Evolutionary conservation across 805 yeast species (phyloP), one percentile per base, ranked within the genome.

Genomic region (Nakazawaea ishiwadae): DNA sequence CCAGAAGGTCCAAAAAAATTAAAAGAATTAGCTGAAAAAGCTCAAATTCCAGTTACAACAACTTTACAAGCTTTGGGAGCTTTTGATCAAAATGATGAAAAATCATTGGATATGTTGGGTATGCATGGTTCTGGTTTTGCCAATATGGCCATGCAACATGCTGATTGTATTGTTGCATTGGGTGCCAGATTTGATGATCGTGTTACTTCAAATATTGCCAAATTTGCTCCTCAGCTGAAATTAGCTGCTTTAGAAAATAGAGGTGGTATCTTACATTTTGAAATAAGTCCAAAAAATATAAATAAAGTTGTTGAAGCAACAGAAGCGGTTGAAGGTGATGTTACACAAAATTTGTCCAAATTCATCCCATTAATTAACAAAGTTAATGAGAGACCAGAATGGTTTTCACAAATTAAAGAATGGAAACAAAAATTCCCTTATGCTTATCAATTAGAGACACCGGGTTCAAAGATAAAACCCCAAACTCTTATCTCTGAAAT

Each of bases 141-240:
- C 52, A 93, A 93, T 73, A 62, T 84, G 56, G 95, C 98, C 40
- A 83, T 93, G 52, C 99, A 93, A 70, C 73, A 79, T 45, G 96
- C 98, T 31, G 99, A 93, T 65, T 69, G 90, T 54, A 87, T 93
- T 58, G 67, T 93, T 48, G 98, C 98, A 14, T 72, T 93, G 33
- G 99, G 99, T 60, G 96, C 98, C 28, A 79, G 99, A 63, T 93
- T 93, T 56, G 99, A 93, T 66, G 99, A 93, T 70, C 90, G 99
- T 73, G 99, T 93, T 54, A 93, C 99, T 32, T 83, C 93, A 56
- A 77, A 77, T 56, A 71, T 93, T 42, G 50, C 84, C 47, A 84
- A 84, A 61, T 93, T 93, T 62, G 99, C 98, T 34, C 99, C 99
- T 44, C 86, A 68, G 44, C 98, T 98, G 44, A 84, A 80, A 55